A percentile compares a stretch with the other conserved stretches of the same genome.
Evolutionary conservation across 106 monocot species (phyloP).

Genomic region (Acorus calamus): DNA sequence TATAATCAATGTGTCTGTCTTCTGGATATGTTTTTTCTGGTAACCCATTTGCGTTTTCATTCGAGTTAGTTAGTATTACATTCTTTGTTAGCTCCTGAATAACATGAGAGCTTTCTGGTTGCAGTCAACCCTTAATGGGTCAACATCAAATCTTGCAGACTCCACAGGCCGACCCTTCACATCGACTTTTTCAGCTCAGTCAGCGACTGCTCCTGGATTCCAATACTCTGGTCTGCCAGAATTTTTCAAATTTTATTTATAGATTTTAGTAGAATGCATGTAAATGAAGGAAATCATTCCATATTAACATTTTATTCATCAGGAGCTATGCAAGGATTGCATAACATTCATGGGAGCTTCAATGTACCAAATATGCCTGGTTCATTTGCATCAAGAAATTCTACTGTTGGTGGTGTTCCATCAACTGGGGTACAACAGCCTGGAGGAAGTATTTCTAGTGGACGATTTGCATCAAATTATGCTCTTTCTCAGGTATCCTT

Average conservation of each 20-base stretch:
- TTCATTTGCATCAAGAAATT: slow-evolving; percentile 59
- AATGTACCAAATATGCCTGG: slow-evolving; percentile 60
- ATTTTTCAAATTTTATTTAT: neutral
- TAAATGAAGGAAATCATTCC: neutral
- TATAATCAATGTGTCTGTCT: no score
- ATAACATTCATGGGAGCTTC: slow-evolving; percentile 70
- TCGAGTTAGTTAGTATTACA: no score
- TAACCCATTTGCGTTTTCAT: no score
- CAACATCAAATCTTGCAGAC: slow-evolving; percentile 66
- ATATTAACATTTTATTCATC: neutral
- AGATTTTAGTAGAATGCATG: neutral
- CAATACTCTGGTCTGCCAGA: slow-evolving; percentile 61
- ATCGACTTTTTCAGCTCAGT: slow-evolving; percentile 72
- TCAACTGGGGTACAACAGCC: slow-evolving; percentile 79
- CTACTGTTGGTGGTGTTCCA: slow-evolving; percentile 46
- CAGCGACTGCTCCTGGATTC: slow-evolving; percentile 53
- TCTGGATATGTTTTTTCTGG: no score
- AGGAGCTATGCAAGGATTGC: slow-evolving; percentile 65
- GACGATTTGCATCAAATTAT: slow-evolving; percentile 69
- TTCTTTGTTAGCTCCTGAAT: no score
- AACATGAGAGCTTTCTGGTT: no score
- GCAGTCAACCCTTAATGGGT: slow-evolving; percentile 56
- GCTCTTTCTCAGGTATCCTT: slow-evolving; percentile 66
- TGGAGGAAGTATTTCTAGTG: slow-evolving; percentile 53
- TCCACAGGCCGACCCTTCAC: slow-evolving; percentile 58